These are phyloP conservation scores for carrot (Daucus carota) DNA, from an alignment of 129 eudicot species.

Conservation along the genomic window DNA sequence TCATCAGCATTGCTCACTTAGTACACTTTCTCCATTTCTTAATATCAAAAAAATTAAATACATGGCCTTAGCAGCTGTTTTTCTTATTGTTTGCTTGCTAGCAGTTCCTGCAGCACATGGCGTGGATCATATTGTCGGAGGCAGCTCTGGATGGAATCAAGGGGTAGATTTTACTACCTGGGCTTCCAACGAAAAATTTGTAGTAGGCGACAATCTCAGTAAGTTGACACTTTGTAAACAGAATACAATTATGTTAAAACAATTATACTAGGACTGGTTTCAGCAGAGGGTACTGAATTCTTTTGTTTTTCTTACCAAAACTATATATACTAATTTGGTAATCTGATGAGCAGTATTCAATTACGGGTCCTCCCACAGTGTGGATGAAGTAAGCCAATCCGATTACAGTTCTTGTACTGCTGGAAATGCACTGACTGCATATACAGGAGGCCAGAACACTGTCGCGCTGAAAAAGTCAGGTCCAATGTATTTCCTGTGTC, in stretches of 20 bases:
- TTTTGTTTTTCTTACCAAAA: background rate
- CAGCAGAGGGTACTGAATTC: too few relatives aligned
- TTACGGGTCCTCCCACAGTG: conserved; percentile 22
- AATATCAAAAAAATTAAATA: background rate
- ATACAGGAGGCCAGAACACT: conserved; percentile 23
- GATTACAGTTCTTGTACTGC: conserved; percentile 25
- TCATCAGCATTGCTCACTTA: background rate
- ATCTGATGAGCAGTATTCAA: conserved; percentile 26
- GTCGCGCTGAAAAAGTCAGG: conserved; percentile 18
- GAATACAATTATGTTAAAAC: background rate
- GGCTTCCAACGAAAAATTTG: conserved; percentile 23
- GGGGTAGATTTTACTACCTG: conserved; percentile 14
- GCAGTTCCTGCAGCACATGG: conserved; percentile 30
- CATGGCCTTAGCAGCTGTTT: conserved; percentile 23
- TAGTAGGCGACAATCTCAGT: conserved; percentile 33
- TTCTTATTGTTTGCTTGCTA: conserved; percentile 16
- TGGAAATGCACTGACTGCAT: conserved; percentile 15
- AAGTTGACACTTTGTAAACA: conserved; percentile 5
- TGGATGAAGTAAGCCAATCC: conserved; percentile 24
- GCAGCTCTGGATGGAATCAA: conserved; percentile 21
- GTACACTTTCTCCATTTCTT: background rate
- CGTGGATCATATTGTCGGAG: conserved; percentile 24
- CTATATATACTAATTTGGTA: background rate
- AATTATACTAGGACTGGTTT: too few relatives aligned
- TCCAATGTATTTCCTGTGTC: conserved; percentile 29